A percentile compares a stretch with the other conserved stretches of the same genome.
These are phyloP conservation scores for Phytomonas sp. DNA, from an alignment of 208 protist genomes.

Conservation along the genomic window DNA sequence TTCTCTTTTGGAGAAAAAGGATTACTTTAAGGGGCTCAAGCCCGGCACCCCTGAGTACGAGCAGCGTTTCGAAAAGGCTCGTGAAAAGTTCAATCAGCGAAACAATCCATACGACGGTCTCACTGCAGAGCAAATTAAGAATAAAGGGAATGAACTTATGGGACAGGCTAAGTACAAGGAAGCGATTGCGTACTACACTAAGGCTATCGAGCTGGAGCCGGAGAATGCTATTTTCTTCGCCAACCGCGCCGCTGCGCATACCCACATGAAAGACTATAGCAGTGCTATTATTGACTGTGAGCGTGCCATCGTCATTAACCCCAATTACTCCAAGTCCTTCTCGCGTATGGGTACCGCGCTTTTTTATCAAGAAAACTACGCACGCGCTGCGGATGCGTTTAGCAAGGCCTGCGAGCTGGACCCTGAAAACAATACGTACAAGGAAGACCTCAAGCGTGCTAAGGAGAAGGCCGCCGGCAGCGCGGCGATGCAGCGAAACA, in stretches of 20 bases:
- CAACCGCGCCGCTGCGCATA: slow-evolving; percentile 89
- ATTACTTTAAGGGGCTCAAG: slow-evolving; percentile 83
- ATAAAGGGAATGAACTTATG: slow-evolving; percentile 90
- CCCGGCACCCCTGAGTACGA: slow-evolving; percentile 69
- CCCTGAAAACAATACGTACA: slow-evolving; percentile 87
- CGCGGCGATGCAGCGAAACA: slow-evolving; percentile 27
- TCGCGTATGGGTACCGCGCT: slow-evolving; percentile 82
- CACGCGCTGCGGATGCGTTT: slow-evolving; percentile 80
- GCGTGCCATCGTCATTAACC: slow-evolving; percentile 77
- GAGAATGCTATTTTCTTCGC: slow-evolving; percentile 86
- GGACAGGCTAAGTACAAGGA: slow-evolving; percentile 88
- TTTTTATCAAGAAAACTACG: slow-evolving; percentile 88
- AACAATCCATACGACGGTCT: slow-evolving; percentile 90
- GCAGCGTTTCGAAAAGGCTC: slow-evolving; percentile 69
- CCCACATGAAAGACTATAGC: slow-evolving; percentile 86
- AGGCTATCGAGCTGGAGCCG: slow-evolving; percentile 88
- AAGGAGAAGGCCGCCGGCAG: slow-evolving; percentile 61
- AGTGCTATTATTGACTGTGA: slow-evolving; percentile 87
- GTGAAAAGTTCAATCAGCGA: slow-evolving; percentile 81
- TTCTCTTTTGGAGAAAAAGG: slow-evolving; percentile 81
- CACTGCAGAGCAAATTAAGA: slow-evolving; percentile 88
- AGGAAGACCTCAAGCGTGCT: slow-evolving; percentile 83
- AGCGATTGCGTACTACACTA: slow-evolving; percentile 89
- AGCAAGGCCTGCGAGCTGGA: slow-evolving; percentile 88
- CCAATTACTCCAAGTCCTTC: slow-evolving; percentile 87